phyloP scores from a whole-genome alignment of 148 eudicot species.

The Rhododendron griersonianum region DNA sequence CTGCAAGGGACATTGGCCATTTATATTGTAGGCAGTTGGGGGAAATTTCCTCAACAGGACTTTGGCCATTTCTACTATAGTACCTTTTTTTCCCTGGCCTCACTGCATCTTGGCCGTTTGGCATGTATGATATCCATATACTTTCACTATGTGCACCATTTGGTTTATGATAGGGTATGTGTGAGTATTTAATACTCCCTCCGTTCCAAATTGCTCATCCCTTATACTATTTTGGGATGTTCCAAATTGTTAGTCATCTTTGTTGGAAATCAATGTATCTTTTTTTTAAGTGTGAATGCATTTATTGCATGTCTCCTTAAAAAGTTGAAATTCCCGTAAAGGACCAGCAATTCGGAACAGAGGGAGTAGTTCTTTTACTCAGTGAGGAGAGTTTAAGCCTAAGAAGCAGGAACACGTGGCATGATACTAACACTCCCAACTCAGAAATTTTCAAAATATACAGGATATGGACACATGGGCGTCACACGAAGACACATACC shows the following conservation, averaged over 20 bases:
- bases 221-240: no score
- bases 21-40: neutral
- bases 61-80: no score
- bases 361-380: no score
- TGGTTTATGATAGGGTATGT: neutral
- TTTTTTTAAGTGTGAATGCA: no score
- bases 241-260: no score
- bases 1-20: neutral
- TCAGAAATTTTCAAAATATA: neutral
- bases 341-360: no score
- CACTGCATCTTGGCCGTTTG: neutral
- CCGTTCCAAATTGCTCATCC: no score
- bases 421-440: neutral
- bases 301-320: no score
- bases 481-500: neutral
- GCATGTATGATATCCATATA: neutral
- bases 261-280: no score
- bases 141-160: neutral
- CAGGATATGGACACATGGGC: neutral
- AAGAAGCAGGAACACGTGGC: neutral
- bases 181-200: neutral
- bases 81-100: no score
- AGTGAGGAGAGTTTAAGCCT: neutral
- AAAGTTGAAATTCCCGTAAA: no score
- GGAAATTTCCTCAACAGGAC: neutral